Percentiles rank a stretch among this genome's conserved stretches.
These are phyloP conservation scores for Tieghemiomyces parasiticus DNA, from an alignment of 192 early-diverging fungal species.

Conservation along the genomic window DNA sequence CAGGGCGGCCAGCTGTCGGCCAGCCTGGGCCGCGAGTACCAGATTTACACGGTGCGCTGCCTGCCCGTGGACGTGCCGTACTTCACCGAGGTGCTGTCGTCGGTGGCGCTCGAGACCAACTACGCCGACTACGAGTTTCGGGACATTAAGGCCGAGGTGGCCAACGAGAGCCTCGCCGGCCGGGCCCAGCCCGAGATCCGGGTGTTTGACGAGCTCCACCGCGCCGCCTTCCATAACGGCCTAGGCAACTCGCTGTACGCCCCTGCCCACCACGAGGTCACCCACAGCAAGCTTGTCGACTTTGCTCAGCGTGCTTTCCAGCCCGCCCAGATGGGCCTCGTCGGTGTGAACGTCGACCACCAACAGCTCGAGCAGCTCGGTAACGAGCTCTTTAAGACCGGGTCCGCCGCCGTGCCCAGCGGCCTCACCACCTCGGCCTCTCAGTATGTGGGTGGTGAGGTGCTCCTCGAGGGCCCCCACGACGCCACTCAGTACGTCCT, in stretches of 20 bases:
- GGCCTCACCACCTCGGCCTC: conserved; percentile 20
- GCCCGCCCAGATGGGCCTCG: conserved; percentile 61
- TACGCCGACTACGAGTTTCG: conserved; percentile 79
- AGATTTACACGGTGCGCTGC: conserved; percentile 79
- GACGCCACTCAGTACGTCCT: conserved; percentile 56
- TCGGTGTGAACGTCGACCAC: conserved; percentile 70
- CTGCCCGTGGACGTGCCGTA: conserved; percentile 69
- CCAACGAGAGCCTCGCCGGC: conserved; percentile 48
- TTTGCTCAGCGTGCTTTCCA: conserved; percentile 60
- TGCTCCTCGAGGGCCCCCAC: conserved; percentile 50
- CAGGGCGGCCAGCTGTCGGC: conserved; percentile 74
- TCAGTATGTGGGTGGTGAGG: conserved; percentile 75
- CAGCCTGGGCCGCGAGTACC: conserved; percentile 64
- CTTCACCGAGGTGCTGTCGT: conserved; percentile 73
- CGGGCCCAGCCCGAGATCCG: conserved; percentile 42
- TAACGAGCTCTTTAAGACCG: conserved; percentile 36
- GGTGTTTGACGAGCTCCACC: conserved; percentile 68
- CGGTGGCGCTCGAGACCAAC: conserved; percentile 62
- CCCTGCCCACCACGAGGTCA: conserved; percentile 37
- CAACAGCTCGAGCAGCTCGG: conserved; percentile 51
- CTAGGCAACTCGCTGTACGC: conserved; percentile 93
- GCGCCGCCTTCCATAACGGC: conserved; percentile 81
- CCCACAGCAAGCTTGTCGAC: conserved; percentile 47
- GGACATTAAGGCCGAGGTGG: conserved; percentile 42
- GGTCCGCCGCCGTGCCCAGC: conserved; percentile 18